Base-by-base conservation (phyloP, 2,329 filamentous ascomycete genomes). In the Penicillium verrucosum region DNA sequence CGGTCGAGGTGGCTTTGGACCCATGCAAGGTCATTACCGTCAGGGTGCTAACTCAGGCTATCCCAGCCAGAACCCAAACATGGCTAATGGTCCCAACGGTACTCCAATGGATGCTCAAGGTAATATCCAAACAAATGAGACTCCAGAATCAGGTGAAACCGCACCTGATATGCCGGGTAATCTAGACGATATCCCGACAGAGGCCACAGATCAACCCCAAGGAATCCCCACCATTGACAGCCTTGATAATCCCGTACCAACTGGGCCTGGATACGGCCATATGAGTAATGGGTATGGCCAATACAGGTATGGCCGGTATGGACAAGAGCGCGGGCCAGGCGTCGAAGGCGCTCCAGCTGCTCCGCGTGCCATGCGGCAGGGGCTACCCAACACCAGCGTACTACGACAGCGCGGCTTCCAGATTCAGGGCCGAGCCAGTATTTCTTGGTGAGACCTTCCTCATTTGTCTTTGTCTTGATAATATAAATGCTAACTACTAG, bases 321-420 rank as follows among this genome's bases (percentile, higher is more conserved):
- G 71, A 30, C 77, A 73, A 41, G 73, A 76, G 65, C 78, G 78
- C 56, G 80, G 81, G 56, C 76, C 90, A 82, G 83, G 82, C 37
- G 82, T 85, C 51, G 79, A 78, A 68, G 83, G 83, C 76, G 94
- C 94, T 29, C 94, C 94, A 29, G 96, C 89, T 53, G 94, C 92
- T 10, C 94, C 94, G 46, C 92, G 94, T 75, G 94, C 94, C 18
- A 96, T 97, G 90, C 85, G 93, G 61, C 89, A 94, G 74, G 91
- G 92, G 30, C 80, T 92, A 11, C 89, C 90, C 50, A 95, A 95
- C 73, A 92, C 88, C 56, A 90, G 89, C 64, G 83, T 89, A 51
- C 83, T 86, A 62, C 84, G 89, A 66, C 75, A 81, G 71, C 87
- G 71, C 79, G 85, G 73, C 18, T 77, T 78, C 57, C 71, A 75